phyloP scores from a whole-genome alignment of 2,329 filamentous ascomycete species.

The Trichoderma sp. region DNA sequence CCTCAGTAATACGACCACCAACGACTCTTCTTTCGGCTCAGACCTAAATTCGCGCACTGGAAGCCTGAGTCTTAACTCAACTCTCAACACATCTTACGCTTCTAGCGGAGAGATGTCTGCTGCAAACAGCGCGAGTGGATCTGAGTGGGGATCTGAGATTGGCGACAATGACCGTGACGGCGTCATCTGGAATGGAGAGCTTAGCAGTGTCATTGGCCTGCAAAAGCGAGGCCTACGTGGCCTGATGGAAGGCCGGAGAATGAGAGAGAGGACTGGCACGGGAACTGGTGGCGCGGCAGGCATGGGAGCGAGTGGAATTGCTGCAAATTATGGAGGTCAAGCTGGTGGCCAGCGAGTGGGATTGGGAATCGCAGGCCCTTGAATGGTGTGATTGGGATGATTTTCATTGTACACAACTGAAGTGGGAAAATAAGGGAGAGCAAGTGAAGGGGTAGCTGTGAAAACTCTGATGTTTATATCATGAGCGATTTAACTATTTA shows the following conservation, averaged over 20 bases:
- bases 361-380: slow-evolving; percentile 57
- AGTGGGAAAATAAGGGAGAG: neutral
- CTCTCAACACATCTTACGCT: slow-evolving; percentile 44
- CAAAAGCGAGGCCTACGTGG: slow-evolving; percentile 92
- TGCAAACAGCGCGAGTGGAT: slow-evolving; percentile 55
- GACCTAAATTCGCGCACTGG: slow-evolving; percentile 44
- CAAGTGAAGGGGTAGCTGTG: neutral
- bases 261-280: slow-evolving; percentile 71
- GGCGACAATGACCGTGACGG: slow-evolving; percentile 55
- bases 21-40: slow-evolving; percentile 36
- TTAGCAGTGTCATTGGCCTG: slow-evolving; percentile 89
- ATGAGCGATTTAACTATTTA: slow-evolving; percentile 25
- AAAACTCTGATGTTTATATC: slow-evolving; percentile 21
- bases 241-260: slow-evolving; percentile 88
- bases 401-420: neutral
- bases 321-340: slow-evolving; percentile 27
- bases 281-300: slow-evolving; percentile 35
- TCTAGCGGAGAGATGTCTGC: slow-evolving; percentile 55
- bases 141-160: slow-evolving; percentile 61
- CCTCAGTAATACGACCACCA: slow-evolving; percentile 38
- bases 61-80: slow-evolving; percentile 52
- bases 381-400: neutral
- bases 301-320: slow-evolving; percentile 33
- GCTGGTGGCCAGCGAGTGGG: slow-evolving; percentile 49
- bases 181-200: slow-evolving; percentile 74